Evolutionary conservation across 2,329 filamentous ascomycete species (phyloP), one percentile per base, ranked within the genome.

Genomic region (Cladophialophora bantiana): DNA sequence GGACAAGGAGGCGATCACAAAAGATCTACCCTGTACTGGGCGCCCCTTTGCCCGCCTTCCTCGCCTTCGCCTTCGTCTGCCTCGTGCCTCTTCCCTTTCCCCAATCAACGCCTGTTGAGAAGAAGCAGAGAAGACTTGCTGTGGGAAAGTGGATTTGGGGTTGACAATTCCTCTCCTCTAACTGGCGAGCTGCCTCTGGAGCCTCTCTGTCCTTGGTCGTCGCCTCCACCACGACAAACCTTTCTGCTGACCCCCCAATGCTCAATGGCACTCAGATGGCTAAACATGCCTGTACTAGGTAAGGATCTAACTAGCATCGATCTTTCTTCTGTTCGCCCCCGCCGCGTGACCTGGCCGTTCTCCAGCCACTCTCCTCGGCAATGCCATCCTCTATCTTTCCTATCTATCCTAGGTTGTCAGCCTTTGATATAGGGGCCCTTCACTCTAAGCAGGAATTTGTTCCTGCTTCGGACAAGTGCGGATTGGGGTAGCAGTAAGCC

Each of bases 391-490:
- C 59, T 61, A 61, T 61, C 59, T 61, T 61, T 35, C 34, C 59
- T 61, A 61, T 61, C 59, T 53, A 12, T 54, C 45, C 20, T 45
- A 34, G 31, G 12, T 32, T 35, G 59, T 53, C 59, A 61, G 59
- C 59, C 20, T 53, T 20, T 40, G 35, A 13, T 26, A 38, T 38
- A 38, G 26, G 20, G 20, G 6, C 48, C 58, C 32, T n/a, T 40
- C 18, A 12, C 48, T 61, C 18, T 13, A 53, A 40, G 35, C 12
- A 61, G 59, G 52, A 53, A 53, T 35, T 38, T 52, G 59, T 61
- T 61, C 48, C 59, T 40, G 59, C 45, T 20, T 32, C 58, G 45
- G 58, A 60, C n/a, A 32, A 53, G 59, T 12, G 59, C 59, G 32
- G 59, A 12, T 15, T 32, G 20, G 45, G 7, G 26, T 12, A 12